phyloP scores from a whole-genome alignment of 441 rosid genomes.

The Gossypium lobatum region DNA sequence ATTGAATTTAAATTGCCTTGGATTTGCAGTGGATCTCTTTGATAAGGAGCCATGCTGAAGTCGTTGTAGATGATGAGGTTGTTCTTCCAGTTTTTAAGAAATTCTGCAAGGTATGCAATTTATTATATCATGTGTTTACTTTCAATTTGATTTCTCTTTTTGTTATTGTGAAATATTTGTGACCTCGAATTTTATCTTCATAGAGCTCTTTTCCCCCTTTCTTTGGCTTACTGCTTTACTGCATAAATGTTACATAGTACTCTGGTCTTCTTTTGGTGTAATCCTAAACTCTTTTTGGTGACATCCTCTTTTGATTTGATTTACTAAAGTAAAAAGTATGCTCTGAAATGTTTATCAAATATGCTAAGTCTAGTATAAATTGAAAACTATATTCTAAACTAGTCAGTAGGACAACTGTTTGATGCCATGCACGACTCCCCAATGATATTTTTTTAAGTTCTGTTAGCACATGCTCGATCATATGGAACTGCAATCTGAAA shows the following conservation, averaged over 20 bases:
- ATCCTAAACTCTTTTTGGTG: background rate
- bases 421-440: background rate
- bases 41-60: slow-evolving; percentile 75
- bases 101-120: slow-evolving; percentile 65
- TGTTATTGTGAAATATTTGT: background rate
- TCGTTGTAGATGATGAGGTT: slow-evolving; percentile 62
- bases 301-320: background rate
- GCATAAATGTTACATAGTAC: background rate
- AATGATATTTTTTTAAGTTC: background rate
- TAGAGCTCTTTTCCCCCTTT: background rate
- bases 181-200: slow-evolving; percentile 3
- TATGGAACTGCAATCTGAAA: slow-evolving; percentile 7
- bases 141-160: background rate
- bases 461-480: background rate
- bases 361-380: background rate
- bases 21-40: slow-evolving; percentile 72
- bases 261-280: background rate
- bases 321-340: background rate
- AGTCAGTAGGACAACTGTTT: background rate
- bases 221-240: background rate
- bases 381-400: background rate
- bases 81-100: slow-evolving; percentile 65
- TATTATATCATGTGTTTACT: slow-evolving; percentile 3
- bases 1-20: slow-evolving; percentile 16
- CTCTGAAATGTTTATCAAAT: background rate